Percentiles rank a stretch among this genome's conserved stretches.
These are phyloP conservation scores for Tulasnella sp. DNA, from an alignment of 768 basidiomycete genomes.

Conservation along the genomic window DNA sequence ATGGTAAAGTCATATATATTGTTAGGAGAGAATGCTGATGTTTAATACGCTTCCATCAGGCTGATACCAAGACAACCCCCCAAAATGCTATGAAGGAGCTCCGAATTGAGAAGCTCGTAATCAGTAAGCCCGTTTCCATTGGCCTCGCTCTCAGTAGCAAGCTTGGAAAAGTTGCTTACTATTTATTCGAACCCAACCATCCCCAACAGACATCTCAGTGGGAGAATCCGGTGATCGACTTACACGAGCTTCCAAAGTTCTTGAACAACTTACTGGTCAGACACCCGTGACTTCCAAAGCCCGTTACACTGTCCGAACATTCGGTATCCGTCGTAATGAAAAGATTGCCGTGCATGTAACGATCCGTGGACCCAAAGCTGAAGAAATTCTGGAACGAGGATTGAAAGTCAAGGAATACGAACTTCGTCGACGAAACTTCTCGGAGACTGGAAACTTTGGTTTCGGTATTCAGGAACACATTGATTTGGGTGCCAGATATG, in stretches of 20 bases:
- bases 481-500: constrained; percentile 96
- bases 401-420: constrained; percentile 99
- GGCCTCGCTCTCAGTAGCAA: background rate
- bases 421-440: constrained; percentile 92
- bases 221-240: constrained; percentile 99
- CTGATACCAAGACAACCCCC: constrained; percentile 78
- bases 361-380: constrained; percentile 97
- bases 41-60: constrained; percentile 34
- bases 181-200: background rate
- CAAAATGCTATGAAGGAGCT: constrained; percentile 95
- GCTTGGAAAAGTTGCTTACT: background rate
- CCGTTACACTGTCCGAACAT: constrained; percentile 97
- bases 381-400: constrained; percentile 98
- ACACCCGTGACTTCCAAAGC: constrained; percentile 99
- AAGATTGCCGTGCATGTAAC: constrained; percentile 99
- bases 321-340: constrained; percentile 99
- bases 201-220: constrained; percentile 85
- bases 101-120: constrained; percentile 95
- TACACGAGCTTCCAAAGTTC: constrained; percentile 96
- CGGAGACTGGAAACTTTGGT: constrained; percentile 97
- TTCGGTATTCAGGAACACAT: constrained; percentile 99
- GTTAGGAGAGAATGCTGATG: background rate
- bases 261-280: constrained; percentile 98
- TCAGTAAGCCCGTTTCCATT: constrained; percentile 62
- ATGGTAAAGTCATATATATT: background rate